Evolutionary conservation across 345 rosid genomes (phyloP), one percentile per base, ranked within the genome.

Genomic region (Eucalyptus viminalis): DNA sequence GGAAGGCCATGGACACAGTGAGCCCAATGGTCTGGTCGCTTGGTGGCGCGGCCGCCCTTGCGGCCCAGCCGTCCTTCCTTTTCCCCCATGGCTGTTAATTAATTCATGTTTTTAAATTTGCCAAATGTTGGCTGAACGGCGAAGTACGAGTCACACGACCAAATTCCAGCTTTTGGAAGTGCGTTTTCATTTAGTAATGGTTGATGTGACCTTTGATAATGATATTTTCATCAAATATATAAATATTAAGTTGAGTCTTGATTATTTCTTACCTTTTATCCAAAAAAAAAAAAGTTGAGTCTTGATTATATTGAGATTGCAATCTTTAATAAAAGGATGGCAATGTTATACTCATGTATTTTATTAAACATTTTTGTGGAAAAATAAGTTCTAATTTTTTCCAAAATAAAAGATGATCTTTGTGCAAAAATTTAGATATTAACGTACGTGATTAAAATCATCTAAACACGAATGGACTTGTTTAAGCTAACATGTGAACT

Each of bases 321-420:
- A 21, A 53, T 21, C 1, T 53, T 53, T 21, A 4, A 21, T 1
- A 5, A 53, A 21, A 53, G 2, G 11, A 53, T 0, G 1, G 2
- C 0, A 53, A 7, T 53, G 11, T 53, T 0, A 0, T 19, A 2
- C 0, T 0, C 1, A 53, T 3, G 11, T 40, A 37, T 37, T 37
- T 19, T 0, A 21, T 53, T 53, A 53, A 8, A 53, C 4, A 21
- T 19, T 53, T 53, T 53, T 0, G 0, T 53, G 5, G 0, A 53
- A 21, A 16, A 21, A 2, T 0, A 53, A 19, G 24, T 53, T 53
- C 0, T 53, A 53, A 53, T 1, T 53, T 19, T 53, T 53, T 53
- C 10, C 11, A 1, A 53, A 53, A 53, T 53, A 53, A 53, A 4
- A 4, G 25, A 53, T 53, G 58, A 53, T 53, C 58, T 53, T 21